Conservation (phyloP, 2,329 filamentous ascomycete genomes). For the Cryphonectria radicalis region DNA sequence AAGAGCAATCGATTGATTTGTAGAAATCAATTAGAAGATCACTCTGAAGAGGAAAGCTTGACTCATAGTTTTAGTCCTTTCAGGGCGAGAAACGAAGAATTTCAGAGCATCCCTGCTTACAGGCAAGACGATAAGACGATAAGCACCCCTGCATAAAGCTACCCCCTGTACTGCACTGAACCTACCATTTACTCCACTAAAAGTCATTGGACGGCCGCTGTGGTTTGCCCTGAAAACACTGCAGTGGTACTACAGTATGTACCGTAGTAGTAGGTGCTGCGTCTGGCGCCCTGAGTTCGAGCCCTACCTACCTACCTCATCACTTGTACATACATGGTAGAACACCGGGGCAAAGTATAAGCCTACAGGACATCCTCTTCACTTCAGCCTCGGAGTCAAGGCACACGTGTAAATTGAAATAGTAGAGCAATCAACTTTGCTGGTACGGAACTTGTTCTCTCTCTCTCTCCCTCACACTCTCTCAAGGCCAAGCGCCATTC, state of each 20-base stretch:
- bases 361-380: not conserved
- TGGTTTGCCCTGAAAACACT: not conserved
- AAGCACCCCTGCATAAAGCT: not conserved
- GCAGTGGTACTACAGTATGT: no score
- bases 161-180: not conserved
- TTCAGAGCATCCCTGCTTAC: not conserved
- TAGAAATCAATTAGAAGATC: not conserved
- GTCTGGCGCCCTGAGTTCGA: not conserved
- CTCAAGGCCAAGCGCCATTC: no score
- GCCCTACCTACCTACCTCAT: no score
- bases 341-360: not conserved
- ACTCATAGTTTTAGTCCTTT: not conserved
- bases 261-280: not conserved
- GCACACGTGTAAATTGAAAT: no score
- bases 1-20: not conserved
- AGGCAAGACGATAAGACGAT: not conserved
- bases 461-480: no score
- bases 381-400: not conserved
- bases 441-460: not conserved
- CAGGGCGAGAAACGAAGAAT: not conserved
- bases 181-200: not conserved
- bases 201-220: not conserved
- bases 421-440: not conserved
- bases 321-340: not conserved
- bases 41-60: constrained; percentile 1